A percentile compares a stretch with the other conserved stretches of the same genome.
Conservation (phyloP, 106 monocot genomes). For the Ottelia alismoides region DNA sequence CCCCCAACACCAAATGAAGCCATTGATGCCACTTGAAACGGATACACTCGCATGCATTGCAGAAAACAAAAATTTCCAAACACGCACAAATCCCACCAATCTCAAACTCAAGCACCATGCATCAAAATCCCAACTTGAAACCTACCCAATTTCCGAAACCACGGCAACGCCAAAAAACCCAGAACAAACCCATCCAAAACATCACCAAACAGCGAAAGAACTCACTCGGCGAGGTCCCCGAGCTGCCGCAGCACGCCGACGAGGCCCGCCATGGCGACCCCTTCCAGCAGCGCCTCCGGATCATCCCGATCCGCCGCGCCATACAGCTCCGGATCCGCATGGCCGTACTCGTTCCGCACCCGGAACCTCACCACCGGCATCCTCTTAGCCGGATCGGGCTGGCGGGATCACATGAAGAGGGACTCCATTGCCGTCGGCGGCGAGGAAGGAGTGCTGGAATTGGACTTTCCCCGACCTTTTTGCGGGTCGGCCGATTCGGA, state of each 20-base stretch:
- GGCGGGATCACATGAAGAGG: background rate
- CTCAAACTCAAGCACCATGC: too few species aligned
- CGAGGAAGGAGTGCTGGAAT: background rate
- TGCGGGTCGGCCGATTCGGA: too few species aligned
- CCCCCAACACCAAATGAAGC: slow-evolving; percentile 2
- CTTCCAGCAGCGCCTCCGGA: slow-evolving; percentile 94
- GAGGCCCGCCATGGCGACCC: slow-evolving; percentile 97
- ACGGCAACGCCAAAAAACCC: too few species aligned
- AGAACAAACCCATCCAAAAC: too few species aligned
- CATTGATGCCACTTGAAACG: background rate
- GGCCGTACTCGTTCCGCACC: slow-evolving; percentile 81
- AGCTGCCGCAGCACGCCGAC: slow-evolving; percentile 95
- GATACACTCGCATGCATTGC: background rate
- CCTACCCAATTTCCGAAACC: too few species aligned
- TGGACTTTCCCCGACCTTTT: too few species aligned
- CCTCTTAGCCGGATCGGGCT: slow-evolving; percentile 9
- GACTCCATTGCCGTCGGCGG: slow-evolving; percentile 1
- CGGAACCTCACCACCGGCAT: slow-evolving; percentile 83
- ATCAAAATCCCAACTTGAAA: too few species aligned
- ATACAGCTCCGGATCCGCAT: slow-evolving; percentile 82
- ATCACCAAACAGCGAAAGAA: background rate
- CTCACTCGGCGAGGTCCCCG: slow-evolving; percentile 95
- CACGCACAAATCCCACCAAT: too few species aligned
- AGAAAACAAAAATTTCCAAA: too few species aligned
- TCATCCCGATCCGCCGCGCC: slow-evolving; percentile 59